These are phyloP conservation scores for Podaxis pistillaris DNA, from an alignment of 768 basidiomycete species.

Conservation along the genomic window DNA sequence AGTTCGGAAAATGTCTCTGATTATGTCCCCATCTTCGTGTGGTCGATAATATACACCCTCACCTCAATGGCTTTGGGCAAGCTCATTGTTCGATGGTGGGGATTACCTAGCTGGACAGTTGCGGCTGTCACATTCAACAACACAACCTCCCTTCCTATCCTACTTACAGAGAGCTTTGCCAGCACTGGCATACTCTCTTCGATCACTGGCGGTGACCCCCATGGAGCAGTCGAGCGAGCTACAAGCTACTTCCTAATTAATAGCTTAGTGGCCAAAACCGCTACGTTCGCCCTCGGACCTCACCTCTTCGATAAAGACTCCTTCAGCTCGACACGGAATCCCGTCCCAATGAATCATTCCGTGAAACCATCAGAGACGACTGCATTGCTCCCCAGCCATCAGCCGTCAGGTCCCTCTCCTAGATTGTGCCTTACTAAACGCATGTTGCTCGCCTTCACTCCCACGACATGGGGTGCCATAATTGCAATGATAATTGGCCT, in stretches of 20 bases:
- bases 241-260: neutral
- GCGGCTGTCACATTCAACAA: slow-evolving; percentile 1
- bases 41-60: neutral
- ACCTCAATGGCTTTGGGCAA: neutral
- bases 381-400: neutral
- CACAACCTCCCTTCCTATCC: neutral
- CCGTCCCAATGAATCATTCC: neutral
- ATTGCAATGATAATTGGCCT: neutral
- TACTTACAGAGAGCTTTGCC: slow-evolving; percentile 2
- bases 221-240: neutral
- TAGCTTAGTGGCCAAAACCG: neutral
- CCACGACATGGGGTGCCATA: neutral
- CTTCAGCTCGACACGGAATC: neutral
- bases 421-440: neutral
- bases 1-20: neutral
- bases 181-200: neutral
- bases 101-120: slow-evolving; percentile 2
- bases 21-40: neutral
- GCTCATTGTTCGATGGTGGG: neutral
- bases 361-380: neutral
- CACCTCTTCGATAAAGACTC: neutral
- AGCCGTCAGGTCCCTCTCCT: neutral
- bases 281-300: slow-evolving; percentile 1
- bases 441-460: neutral
- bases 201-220: neutral